phyloP scores from a whole-genome alignment of 1,284 basidiomycete genomes.

The Cutaneotrichosporon cutaneum region DNA sequence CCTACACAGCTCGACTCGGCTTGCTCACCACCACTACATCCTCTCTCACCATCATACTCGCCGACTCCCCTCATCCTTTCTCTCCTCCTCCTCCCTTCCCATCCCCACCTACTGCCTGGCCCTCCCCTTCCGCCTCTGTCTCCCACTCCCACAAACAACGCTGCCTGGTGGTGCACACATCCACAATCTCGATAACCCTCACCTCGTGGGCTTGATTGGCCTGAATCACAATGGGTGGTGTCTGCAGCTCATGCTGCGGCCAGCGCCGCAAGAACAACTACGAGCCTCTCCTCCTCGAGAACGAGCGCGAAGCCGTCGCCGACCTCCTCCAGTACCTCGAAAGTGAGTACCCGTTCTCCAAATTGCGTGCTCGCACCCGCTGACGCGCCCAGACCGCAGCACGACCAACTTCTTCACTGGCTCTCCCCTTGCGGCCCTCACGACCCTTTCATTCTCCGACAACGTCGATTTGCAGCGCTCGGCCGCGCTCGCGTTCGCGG shows the following conservation, averaged over 20 bases:
- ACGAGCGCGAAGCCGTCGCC: slow-evolving; percentile 97
- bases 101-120: neutral
- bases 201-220: neutral
- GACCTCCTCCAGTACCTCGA: slow-evolving; percentile 96
- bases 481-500: slow-evolving; percentile 96
- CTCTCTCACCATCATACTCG: neutral
- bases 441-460: slow-evolving; percentile 97
- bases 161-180: neutral
- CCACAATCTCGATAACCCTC: neutral
- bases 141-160: neutral
- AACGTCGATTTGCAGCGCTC: slow-evolving; percentile 99
- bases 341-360: slow-evolving; percentile 62
- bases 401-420: slow-evolving; percentile 96
- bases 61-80: too few relatives aligned
- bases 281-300: slow-evolving; percentile 93
- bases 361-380: neutral
- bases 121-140: neutral
- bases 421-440: slow-evolving; percentile 86
- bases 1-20: neutral
- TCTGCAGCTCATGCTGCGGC: slow-evolving; percentile 47
- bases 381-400: slow-evolving; percentile 69
- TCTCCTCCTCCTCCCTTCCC: neutral
- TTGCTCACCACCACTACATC: neutral
- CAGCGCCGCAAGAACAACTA: slow-evolving; percentile 62
- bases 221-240: slow-evolving; percentile 40